Percentiles rank a stretch among this genome's conserved stretches.
phyloP scores from a whole-genome alignment of 176 grass and related monocot genomes.

The Phoenix roebelenii region DNA sequence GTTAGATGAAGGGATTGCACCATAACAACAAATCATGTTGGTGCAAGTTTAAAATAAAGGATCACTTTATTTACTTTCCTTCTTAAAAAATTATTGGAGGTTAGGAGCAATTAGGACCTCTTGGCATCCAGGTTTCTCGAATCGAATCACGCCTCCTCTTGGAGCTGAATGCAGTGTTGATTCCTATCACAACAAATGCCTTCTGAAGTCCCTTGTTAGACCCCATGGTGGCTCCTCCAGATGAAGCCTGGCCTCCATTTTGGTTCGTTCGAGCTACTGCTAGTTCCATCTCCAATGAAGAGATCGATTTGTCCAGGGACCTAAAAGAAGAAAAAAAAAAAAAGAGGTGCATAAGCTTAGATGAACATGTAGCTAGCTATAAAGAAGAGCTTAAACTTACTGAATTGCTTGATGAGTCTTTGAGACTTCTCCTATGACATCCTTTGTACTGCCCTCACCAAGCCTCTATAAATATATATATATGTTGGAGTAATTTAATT shows the following conservation, averaged over 20 bases:
- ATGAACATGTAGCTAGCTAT: no score
- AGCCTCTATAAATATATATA: slow-evolving; percentile 31
- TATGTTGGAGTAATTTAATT: no score
- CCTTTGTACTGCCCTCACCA: slow-evolving; percentile 34
- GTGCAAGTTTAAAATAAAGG: no score
- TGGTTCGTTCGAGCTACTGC: slow-evolving; percentile 38
- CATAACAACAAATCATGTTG: no score
- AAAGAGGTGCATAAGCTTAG: no score
- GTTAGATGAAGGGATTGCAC: no score
- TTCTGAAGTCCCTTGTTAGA: slow-evolving; percentile 32
- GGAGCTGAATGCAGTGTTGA: slow-evolving; percentile 86
- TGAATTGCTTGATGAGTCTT: slow-evolving; percentile 64
- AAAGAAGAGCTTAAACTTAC: slow-evolving; percentile 23
- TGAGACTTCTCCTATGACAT: slow-evolving; percentile 53
- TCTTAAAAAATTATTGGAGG: background rate
- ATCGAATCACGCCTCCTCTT: slow-evolving; percentile 70
- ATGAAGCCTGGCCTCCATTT: slow-evolving; percentile 5
- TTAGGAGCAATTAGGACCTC: slow-evolving; percentile 23
- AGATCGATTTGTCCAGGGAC: slow-evolving; percentile 69
- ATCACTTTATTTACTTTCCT: no score
- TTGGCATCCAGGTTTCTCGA: slow-evolving; percentile 76
- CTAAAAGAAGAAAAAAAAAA: background rate
- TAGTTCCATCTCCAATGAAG: slow-evolving; percentile 64
- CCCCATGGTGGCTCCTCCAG: background rate
- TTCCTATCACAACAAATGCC: slow-evolving; percentile 75